Conservation (phyloP, 176 grass and related monocot genomes). For the Metroxylon sagu region DNA sequence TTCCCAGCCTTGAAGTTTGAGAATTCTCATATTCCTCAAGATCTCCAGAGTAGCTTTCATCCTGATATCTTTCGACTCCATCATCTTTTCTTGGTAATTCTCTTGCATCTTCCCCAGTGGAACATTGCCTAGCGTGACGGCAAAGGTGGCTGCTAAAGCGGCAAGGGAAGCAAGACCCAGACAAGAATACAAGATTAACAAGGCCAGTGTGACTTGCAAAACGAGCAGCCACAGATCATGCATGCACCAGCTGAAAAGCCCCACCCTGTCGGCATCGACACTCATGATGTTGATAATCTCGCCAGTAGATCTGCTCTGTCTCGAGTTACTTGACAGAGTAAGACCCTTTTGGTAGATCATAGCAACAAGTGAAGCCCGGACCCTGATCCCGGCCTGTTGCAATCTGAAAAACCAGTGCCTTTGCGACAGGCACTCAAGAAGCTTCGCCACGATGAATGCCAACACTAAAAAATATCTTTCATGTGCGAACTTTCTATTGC, state of each 20-base stretch:
- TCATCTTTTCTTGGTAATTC: constrained; percentile 58
- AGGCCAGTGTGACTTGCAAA: constrained; percentile 53
- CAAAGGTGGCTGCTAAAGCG: constrained; percentile 37
- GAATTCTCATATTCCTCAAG: constrained; percentile 80
- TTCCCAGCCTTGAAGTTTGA: constrained; percentile 81
- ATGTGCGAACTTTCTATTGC: constrained; percentile 28
- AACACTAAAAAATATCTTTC: constrained; percentile 47
- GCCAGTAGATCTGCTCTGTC: constrained; percentile 57
- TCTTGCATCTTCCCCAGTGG: constrained; percentile 49
- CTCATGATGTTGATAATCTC: constrained; percentile 75
- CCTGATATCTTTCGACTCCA: constrained; percentile 68
- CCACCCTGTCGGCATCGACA: constrained; percentile 48
- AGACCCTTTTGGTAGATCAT: constrained; percentile 74
- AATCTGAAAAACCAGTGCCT: constrained; percentile 54
- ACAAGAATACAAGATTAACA: constrained; percentile 62
- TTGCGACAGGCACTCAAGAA: constrained; percentile 54
- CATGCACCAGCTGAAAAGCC: constrained; percentile 54
- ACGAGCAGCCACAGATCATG: constrained; percentile 69
- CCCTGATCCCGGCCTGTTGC: constrained; percentile 41
- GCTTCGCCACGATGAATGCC: constrained; percentile 54
- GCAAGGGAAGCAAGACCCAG: constrained; percentile 46
- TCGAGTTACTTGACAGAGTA: constrained; percentile 48
- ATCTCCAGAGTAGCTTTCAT: constrained; percentile 81
- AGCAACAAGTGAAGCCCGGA: constrained; percentile 38
- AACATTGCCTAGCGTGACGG: constrained; percentile 68